A percentile compares a stretch with the other conserved stretches of the same genome.
Conservation (phyloP, 2,329 filamentous ascomycete genomes). For the Bipolaris sorokiniana region DNA sequence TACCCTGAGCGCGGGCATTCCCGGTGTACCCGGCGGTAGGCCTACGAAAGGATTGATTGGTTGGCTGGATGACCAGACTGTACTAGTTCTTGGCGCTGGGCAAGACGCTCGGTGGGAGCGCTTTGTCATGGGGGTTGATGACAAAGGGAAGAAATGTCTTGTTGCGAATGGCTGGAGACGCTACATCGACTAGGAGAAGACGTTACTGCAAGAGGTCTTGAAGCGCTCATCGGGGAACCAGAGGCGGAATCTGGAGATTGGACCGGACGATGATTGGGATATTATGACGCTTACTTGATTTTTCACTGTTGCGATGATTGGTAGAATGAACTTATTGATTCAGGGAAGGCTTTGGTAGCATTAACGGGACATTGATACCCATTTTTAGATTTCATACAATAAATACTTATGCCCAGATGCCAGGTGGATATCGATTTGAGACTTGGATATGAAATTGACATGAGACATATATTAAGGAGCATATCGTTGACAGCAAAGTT, state of each 20-base stretch:
- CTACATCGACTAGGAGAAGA: conserved; percentile 10
- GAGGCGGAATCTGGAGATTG: background rate
- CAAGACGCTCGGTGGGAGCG: conserved; percentile 86
- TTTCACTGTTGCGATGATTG: background rate
- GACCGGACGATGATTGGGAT: background rate
- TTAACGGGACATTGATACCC: background rate
- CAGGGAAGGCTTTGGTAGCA: background rate
- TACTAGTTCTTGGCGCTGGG: conserved; percentile 80
- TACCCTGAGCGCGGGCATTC: conserved; percentile 55
- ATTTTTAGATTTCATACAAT: background rate
- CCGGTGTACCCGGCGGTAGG: conserved; percentile 60
- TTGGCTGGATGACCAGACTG: conserved; percentile 76
- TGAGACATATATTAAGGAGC: too few relatives aligned
- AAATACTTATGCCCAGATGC: background rate
- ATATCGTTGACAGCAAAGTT: too few relatives aligned
- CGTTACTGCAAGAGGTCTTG: background rate
- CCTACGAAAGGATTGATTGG: conserved; percentile 84
- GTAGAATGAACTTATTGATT: too few relatives aligned
- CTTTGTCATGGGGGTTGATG: conserved; percentile 60
- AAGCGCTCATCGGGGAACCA: too few relatives aligned
- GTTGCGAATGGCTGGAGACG: conserved; percentile 8
- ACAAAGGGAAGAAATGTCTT: conserved; percentile 60
- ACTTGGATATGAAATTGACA: background rate
- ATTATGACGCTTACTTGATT: background rate
- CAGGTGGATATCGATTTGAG: background rate